Evolutionary conservation across 169 alveolate species (phyloP).

Genomic region (Plasmodium falciparum): DNA sequence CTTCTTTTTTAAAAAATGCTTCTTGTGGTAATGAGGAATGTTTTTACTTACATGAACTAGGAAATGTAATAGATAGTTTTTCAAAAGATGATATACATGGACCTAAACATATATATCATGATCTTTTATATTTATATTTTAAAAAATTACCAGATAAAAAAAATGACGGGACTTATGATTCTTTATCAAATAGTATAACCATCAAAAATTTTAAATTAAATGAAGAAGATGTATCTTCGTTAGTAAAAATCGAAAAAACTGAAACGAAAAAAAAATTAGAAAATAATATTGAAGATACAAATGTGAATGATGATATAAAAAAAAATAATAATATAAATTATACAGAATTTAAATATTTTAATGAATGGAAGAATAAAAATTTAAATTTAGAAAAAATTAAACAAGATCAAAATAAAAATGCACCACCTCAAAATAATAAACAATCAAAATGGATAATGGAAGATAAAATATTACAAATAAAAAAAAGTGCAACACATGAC

Average conservation of each 20-base stretch:
- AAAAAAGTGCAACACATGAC: conserved; percentile 9
- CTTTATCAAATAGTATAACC: background rate
- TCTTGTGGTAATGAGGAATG: conserved; percentile 93
- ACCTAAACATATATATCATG: conserved; percentile 73
- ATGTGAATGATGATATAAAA: background rate
- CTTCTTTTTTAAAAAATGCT: conserved; percentile 90
- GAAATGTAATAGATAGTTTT: conserved; percentile 87
- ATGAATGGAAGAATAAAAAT: conserved; percentile 39
- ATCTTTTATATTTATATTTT: conserved; percentile 71
- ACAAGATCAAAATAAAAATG: conserved; percentile 7
- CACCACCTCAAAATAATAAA: conserved; percentile 10
- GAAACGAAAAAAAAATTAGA: conserved; percentile 11
- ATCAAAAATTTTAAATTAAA: background rate
- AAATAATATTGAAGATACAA: background rate
- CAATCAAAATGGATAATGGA: conserved; percentile 29
- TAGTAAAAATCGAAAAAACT: background rate
- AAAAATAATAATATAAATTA: background rate
- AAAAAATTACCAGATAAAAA: conserved; percentile 51
- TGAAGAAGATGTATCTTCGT: background rate
- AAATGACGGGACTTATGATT: background rate
- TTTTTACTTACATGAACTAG: conserved; percentile 92
- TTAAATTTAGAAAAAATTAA: background rate
- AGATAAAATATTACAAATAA: conserved; percentile 13
- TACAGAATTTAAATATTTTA: background rate
- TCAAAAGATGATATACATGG: conserved; percentile 80